Base-by-base conservation (phyloP, 2,329 filamentous ascomycete species). In the Lachnellula occidentalis region DNA sequence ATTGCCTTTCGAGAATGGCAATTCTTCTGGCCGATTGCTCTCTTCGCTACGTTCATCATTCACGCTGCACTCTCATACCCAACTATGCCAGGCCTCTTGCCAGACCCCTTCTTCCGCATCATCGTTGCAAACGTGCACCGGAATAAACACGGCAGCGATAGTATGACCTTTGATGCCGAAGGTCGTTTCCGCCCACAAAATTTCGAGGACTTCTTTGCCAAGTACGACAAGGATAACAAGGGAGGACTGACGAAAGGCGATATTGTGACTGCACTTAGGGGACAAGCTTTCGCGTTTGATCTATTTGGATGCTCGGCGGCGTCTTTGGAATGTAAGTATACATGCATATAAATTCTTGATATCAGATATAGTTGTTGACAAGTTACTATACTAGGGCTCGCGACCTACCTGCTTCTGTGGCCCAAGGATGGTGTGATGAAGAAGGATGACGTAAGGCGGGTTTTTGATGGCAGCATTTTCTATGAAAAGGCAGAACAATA, bases 381-480 rank as follows among this genome's bases (percentile, higher is more conserved):
- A n/a, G n/a, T n/a, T n/a, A n/a, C n/a, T n/a, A n/a, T n/a, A n/a
- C n/a, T 21, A 72, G 74, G 74, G 73, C 61, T 73, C 2, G 77
- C 76, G 0, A 76, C 76, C 0, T 81, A 78, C 54, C 61, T 82
- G 15, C 69, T 84, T 45, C 67, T 82, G 5, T 78, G 76, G 76
- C 79, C 80, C 0, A 72, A 75, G 41, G 78, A 84, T 62, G 80
- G 80, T 0, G 70, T 71, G 49, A 74, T 83, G 68, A 73, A 68
- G 62, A 84, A 84, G 67, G 79, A 84, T 45, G 80, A 84, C 51
- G 71, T 80, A 17, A 65, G 77, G n/a, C 64, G 73, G 7, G 68
- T 80, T 5, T 80, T 75, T 59, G 77, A 80, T 64, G 78, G 78
- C 8, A 78, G 76, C 63, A 71, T 79, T 42, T 80, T 78, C 58